These are phyloP conservation scores for Trichoderma polysporum DNA, from an alignment of 2,329 filamentous ascomycete species.

Conservation along the genomic window DNA sequence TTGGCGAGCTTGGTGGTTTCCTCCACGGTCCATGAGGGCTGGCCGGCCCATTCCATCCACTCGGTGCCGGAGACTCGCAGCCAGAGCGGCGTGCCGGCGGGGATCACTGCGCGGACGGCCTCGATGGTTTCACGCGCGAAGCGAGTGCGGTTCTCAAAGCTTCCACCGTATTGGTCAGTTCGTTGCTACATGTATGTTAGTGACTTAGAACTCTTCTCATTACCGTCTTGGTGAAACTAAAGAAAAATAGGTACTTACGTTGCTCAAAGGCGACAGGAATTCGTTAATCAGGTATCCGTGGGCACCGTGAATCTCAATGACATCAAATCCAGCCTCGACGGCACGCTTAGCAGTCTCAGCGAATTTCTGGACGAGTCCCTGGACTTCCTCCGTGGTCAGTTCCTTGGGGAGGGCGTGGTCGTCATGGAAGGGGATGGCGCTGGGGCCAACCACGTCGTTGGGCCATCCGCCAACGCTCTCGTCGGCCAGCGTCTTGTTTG, in stretches of 20 bases:
- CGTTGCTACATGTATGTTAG: conserved; percentile 43
- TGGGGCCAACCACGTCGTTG: conserved; percentile 52
- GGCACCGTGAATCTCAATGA: conserved; percentile 66
- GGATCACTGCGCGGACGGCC: conserved; percentile 52
- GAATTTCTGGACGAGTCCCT: conserved; percentile 61
- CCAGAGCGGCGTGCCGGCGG: conserved; percentile 55
- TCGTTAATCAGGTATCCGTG: conserved; percentile 67
- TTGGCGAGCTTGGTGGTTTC: conserved; percentile 67
- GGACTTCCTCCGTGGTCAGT: conserved; percentile 68
- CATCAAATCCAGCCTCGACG: conserved; percentile 70
- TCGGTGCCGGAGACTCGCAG: conserved; percentile 62
- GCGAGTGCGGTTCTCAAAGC: conserved; percentile 65
- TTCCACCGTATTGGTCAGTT: conserved; percentile 65
- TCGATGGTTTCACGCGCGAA: conserved; percentile 55
- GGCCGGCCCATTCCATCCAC: conserved; percentile 53
- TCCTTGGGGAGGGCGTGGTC: conserved; percentile 62
- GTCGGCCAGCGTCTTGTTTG: conserved; percentile 53
- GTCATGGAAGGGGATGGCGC: conserved; percentile 58
- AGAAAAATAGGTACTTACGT: conserved; percentile 38
- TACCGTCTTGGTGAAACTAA: not conserved
- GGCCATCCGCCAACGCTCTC: conserved; percentile 57
- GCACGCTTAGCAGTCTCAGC: conserved; percentile 58
- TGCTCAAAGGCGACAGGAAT: conserved; percentile 61
- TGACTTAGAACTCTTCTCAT: not conserved
- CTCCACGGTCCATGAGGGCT: conserved; percentile 65